A percentile compares a stretch with the other conserved stretches of the same genome.
phyloP scores from a whole-genome alignment of 768 basidiomycete genomes.

The Lyophyllum atratum region DNA sequence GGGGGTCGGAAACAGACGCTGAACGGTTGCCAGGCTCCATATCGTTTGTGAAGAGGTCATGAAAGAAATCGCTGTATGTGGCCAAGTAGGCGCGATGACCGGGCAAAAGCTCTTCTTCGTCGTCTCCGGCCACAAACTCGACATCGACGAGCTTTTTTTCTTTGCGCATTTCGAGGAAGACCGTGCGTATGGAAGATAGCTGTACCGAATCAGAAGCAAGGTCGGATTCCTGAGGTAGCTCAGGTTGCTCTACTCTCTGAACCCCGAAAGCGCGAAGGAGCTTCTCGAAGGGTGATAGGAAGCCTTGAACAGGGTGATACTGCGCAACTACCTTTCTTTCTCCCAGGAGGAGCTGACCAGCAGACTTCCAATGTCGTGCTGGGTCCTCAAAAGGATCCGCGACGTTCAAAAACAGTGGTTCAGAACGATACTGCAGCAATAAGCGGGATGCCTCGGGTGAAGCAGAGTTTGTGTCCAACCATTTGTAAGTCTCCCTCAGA shows the following conservation, averaged over 20 bases:
- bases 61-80: conserved; percentile 33
- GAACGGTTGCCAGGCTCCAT: conserved; percentile 20
- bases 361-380: conserved; percentile 41
- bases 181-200: conserved; percentile 19
- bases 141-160: conserved; percentile 37
- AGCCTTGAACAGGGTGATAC: conserved; percentile 32
- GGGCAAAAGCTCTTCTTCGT: conserved; percentile 23
- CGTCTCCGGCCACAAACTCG: conserved; percentile 27
- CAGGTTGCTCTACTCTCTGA: conserved; percentile 18
- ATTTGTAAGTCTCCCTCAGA: conserved; percentile 43
- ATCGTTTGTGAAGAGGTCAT: conserved; percentile 26
- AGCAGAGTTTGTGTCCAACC: conserved; percentile 34
- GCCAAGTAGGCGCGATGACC: conserved; percentile 44
- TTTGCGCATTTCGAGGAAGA: conserved; percentile 36
- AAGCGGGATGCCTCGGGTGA: conserved; percentile 10
- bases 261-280: conserved; percentile 37
- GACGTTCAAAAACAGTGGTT: conserved; percentile 48
- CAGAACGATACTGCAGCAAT: conserved; percentile 20
- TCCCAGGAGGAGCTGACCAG: conserved; percentile 40
- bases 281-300: conserved; percentile 32
- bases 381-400: conserved; percentile 32
- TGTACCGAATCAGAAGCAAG: conserved; percentile 7
- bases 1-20: conserved; percentile 10
- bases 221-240: conserved; percentile 17
- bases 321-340: conserved; percentile 27